Evolutionary conservation across 148 eudicot genomes (phyloP).

Genomic region (Nepenthes mirabilis): DNA sequence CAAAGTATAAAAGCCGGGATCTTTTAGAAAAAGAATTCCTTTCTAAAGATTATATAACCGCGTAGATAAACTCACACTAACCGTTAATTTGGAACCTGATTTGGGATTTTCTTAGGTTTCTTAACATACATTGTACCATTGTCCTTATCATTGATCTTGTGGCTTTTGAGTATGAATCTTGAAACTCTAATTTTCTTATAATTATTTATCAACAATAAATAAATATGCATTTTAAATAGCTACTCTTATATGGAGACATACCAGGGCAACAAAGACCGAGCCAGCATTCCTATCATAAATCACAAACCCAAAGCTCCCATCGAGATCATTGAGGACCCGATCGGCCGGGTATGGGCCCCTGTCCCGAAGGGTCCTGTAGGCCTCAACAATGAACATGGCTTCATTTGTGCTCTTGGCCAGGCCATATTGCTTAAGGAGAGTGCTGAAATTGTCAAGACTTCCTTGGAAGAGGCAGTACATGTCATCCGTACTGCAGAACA

Average conservation of each 20-base stretch:
- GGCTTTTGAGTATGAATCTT: no score
- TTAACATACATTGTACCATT: no score
- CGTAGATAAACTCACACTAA: no score
- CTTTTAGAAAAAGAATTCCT: no score
- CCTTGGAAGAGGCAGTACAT: slow-evolving; percentile 75
- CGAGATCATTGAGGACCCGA: slow-evolving; percentile 69
- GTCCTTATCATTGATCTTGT: no score
- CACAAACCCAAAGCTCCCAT: slow-evolving; percentile 83
- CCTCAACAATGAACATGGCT: slow-evolving; percentile 65
- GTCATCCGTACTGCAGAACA: slow-evolving; percentile 62
- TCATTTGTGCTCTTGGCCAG: slow-evolving; percentile 56
- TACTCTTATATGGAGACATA: slow-evolving; percentile 11
- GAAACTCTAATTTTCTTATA: no score
- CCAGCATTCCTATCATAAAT: slow-evolving; percentile 56
- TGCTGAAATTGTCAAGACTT: slow-evolving; percentile 42
- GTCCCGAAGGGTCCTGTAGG: slow-evolving; percentile 82
- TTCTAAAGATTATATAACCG: no score
- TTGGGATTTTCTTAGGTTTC: no score
- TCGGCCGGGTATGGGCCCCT: slow-evolving; percentile 88
- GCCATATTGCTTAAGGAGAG: slow-evolving; percentile 65
- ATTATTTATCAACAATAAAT: no score
- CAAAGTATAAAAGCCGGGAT: no score
- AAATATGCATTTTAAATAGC: no score
- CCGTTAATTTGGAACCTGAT: no score
- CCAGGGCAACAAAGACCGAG: slow-evolving; percentile 62